Base-by-base conservation (phyloP, 2,329 filamentous ascomycete genomes). In the Tothia fuscella region DNA sequence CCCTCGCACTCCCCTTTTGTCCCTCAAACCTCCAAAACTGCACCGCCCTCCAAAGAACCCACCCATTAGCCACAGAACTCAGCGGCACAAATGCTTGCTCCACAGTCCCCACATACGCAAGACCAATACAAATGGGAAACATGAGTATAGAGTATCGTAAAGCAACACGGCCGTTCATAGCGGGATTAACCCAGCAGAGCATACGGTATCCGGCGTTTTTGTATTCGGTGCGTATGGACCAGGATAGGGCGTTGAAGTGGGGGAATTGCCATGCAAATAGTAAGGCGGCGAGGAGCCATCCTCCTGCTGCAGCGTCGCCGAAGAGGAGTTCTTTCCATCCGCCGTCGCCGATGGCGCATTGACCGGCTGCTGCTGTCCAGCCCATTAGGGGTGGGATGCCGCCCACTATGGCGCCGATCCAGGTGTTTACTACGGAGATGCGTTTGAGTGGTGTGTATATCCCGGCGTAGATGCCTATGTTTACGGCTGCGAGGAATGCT, bases 221-320 rank as follows among this genome's bases (percentile, higher is more conserved):
- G 68, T 98, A 98, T 59, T 98, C 91, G 6, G 93, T 80, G 16
- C 86, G 73, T 46, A 96, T 93, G 3, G 76, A 70, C 75, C 89
- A 93, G 35, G 83, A 88, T 17, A 98, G 70, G 1, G 88, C 82
- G 72, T 95, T 96, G 67, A 98, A 98, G 63, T 98, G 91, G 3
- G 91, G 87, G 56, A 98, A 96, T 57, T 98, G 89, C 91, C 91
- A 98, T 10, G 87, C 82, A 50, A 94, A 93, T 4, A 98, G 68
- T 5, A 96, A 65, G 0, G 72, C 77, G 1, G 85, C 89, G 12
- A 95, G 67, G 1, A 96, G 65, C 91, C 91, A 98, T 3, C 89
- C 91, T 4, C 91, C 91, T 9, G 78, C 64, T 20, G 68, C 72
- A 59, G 76, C 54, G 58, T 79, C 57, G 53, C 83, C 80, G 43